phyloP scores from a whole-genome alignment of 805 yeast genomes.

The Jamesozyma spencerorum region DNA sequence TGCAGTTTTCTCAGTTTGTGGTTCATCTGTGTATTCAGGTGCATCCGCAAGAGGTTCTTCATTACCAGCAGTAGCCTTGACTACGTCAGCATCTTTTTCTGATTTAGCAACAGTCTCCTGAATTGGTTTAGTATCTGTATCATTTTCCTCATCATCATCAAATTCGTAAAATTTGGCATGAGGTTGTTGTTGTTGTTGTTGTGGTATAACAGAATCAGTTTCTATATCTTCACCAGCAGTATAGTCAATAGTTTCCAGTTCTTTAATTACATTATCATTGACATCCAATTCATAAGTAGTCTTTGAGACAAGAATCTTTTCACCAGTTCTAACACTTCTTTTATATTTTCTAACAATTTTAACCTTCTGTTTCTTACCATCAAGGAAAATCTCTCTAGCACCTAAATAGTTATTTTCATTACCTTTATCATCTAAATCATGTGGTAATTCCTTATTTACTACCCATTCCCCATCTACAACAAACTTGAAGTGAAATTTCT shows the following conservation, averaged over 20 bases:
- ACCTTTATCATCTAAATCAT: conserved; percentile 35
- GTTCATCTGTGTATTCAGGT: no score
- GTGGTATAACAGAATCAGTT: conserved; percentile 1
- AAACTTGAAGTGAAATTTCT: conserved; percentile 40
- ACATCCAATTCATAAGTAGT: conserved; percentile 17
- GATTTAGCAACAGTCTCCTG: no score
- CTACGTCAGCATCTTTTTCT: no score
- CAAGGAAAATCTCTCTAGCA: conserved; percentile 6
- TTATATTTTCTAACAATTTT: conserved; percentile 29
- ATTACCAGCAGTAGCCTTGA: no score
- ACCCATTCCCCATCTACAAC: conserved; percentile 65
- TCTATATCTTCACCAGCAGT: not conserved
- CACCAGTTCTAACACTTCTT: conserved; percentile 36
- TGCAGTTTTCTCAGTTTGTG: no score
- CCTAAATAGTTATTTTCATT: conserved; percentile 32
- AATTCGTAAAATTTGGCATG: not conserved
- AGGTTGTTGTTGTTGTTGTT: not conserved
- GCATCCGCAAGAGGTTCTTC: no score
- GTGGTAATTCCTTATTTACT: conserved; percentile 31
- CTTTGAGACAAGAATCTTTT: conserved; percentile 30
- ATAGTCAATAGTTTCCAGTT: conserved; percentile 2
- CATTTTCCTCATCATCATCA: not conserved
- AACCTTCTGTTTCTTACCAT: conserved; percentile 26
- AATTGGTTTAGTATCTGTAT: no score
- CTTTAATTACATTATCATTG: conserved; percentile 5